These are phyloP conservation scores for Gonium pectorale DNA, from an alignment of 139 green algal species.

Conservation along the genomic window DNA sequence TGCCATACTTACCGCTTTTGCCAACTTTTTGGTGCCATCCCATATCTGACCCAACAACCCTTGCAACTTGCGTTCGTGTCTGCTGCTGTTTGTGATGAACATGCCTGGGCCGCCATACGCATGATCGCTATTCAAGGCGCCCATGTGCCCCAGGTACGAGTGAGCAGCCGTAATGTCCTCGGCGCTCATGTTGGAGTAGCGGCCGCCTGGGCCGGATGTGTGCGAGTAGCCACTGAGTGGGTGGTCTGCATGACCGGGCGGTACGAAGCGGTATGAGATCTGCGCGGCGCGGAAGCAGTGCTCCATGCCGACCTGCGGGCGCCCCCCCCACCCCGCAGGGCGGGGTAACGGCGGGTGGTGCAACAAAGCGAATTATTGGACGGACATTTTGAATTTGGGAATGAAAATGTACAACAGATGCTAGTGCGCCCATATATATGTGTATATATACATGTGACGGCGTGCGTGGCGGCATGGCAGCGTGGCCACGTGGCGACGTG, in stretches of 20 bases:
- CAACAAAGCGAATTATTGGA: too few relatives aligned
- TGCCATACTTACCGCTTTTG: background rate
- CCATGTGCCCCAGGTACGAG: background rate
- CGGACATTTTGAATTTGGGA: too few relatives aligned
- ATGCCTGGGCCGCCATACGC: too few relatives aligned
- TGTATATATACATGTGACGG: too few relatives aligned
- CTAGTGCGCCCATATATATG: too few relatives aligned
- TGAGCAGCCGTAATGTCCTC: background rate
- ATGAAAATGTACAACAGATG: too few relatives aligned
- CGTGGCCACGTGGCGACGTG: too few relatives aligned
- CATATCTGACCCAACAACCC: background rate
- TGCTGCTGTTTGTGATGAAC: too few relatives aligned
- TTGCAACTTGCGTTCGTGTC: background rate
- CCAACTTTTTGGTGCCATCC: background rate
- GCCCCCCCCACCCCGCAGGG: too few relatives aligned
- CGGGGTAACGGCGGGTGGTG: too few relatives aligned
- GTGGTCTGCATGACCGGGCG: slow-evolving; percentile 5
- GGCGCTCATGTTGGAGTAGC: background rate
- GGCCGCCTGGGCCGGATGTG: background rate
- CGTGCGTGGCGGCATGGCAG: too few relatives aligned
- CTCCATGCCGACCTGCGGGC: slow-evolving; percentile 27
- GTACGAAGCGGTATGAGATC: slow-evolving; percentile 24
- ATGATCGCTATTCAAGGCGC: too few relatives aligned
- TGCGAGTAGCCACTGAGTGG: background rate
- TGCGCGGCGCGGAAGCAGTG: slow-evolving; percentile 17